Conservation (phyloP, 108 stramenopile genomes). For the Stephanodiscus minutulus region DNA sequence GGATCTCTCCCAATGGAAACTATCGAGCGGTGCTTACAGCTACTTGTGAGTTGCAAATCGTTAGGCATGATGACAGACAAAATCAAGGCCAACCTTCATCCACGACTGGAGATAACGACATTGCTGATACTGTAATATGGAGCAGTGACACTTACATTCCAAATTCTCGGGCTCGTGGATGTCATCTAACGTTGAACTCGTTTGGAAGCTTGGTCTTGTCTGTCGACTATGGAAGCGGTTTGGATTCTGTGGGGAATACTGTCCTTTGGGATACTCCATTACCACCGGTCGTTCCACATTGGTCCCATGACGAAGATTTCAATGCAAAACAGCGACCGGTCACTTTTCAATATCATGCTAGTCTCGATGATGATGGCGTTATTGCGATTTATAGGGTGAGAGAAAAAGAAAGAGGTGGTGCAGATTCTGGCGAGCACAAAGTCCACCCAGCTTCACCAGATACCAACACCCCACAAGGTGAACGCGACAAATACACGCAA, state of each 20-base stretch:
- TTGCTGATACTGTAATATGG: conserved; percentile 51
- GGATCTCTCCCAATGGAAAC: conserved; percentile 63
- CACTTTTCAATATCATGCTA: conserved; percentile 59
- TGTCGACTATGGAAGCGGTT: conserved; percentile 50
- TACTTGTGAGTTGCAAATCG: conserved; percentile 63
- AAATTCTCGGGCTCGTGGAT: conserved; percentile 37
- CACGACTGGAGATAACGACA: conserved; percentile 6
- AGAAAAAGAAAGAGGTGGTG: conserved; percentile 1
- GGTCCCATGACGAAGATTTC: conserved; percentile 38
- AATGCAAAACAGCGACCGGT: conserved; percentile 26
- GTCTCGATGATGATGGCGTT: conserved; percentile 77
- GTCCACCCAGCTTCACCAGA: background rate
- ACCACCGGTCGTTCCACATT: conserved; percentile 48
- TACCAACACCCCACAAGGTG: background rate
- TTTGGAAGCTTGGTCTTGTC: conserved; percentile 33
- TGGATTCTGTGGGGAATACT: conserved; percentile 53
- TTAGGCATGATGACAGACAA: conserved; percentile 16
- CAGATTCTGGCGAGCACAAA: background rate
- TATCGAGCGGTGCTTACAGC: conserved; percentile 64
- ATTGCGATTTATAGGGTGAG: conserved; percentile 65
- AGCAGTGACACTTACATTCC: conserved; percentile 55
- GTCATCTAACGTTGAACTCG: conserved; percentile 53
- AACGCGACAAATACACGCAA: conserved; percentile 3
- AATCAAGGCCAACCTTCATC: conserved; percentile 13
- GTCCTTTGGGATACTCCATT: conserved; percentile 65